A percentile compares a stretch with the other conserved stretches of the same genome.
These are phyloP conservation scores for Penicillium turbatum DNA, from an alignment of 495 filamentous ascomycete species.

Conservation along the genomic window DNA sequence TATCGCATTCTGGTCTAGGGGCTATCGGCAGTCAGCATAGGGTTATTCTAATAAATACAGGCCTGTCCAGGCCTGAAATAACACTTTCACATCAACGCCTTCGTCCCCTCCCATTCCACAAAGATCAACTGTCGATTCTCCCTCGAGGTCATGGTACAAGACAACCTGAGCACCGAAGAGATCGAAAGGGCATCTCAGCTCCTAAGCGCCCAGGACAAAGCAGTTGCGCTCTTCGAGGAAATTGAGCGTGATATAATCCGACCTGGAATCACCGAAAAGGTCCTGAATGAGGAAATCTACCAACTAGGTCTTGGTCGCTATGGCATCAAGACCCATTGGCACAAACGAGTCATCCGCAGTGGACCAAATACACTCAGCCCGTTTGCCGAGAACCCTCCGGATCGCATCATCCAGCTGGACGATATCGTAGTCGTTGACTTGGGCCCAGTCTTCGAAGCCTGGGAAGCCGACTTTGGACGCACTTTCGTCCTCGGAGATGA, in stretches of 20 bases:
- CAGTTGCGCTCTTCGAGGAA: constrained; percentile 42
- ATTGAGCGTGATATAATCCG: constrained; percentile 44
- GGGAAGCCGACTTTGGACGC: constrained; percentile 50
- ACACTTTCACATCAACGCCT: too few relatives aligned
- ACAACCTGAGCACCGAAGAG: constrained; percentile 10
- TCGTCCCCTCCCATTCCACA: background rate
- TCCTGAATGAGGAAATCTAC: constrained; percentile 46
- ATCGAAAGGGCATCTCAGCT: constrained; percentile 37
- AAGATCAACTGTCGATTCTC: background rate
- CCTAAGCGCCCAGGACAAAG: constrained; percentile 41
- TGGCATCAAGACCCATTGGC: constrained; percentile 46
- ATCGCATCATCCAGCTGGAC: constrained; percentile 43
- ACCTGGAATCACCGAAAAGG: constrained; percentile 44
- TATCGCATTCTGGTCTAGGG: background rate
- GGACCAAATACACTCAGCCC: constrained; percentile 46
- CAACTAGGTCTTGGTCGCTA: constrained; percentile 41
- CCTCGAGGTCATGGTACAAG: background rate
- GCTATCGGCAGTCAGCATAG: background rate
- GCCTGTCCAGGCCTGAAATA: background rate
- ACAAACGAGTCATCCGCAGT: constrained; percentile 49
- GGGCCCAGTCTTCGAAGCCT: constrained; percentile 49
- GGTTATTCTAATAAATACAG: background rate
- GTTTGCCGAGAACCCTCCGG: constrained; percentile 45
- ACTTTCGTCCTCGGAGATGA: constrained; percentile 47
- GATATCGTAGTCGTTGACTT: constrained; percentile 50